Base-by-base conservation (phyloP, 768 basidiomycete genomes). In the Pisolithus microcarpus region DNA sequence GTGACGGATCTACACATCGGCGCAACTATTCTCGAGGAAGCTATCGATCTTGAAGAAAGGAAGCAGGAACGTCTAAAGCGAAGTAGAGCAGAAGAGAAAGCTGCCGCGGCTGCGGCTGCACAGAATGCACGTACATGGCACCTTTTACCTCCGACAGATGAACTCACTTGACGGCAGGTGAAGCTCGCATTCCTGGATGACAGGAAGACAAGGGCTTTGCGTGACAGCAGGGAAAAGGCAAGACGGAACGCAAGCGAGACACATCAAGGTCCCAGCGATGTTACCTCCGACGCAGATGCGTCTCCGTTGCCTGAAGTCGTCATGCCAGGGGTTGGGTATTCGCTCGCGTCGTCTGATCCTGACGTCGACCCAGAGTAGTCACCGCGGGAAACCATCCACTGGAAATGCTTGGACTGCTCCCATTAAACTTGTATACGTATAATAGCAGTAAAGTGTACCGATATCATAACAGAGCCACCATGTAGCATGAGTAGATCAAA, bases 121-220 rank as follows among this genome's bases (percentile, higher is more conserved):
- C 72, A 79, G 53, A 82, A 79, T 70, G 88, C 82, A 48, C 23
- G 59, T 59, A 9, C 23, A 43, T 19, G 34, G 15, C 11, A 34
- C 34, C 7, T 7, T 23, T 11, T 50, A 11, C 18, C 21, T 19
- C 3, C 2, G 8, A 13, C 38, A 45, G 3, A 26, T 26, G 16
- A 43, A 48, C 21, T 48, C 47, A 46, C 48, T 5, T 13, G 30
- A 36, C 16, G 49, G 2, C 55, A 91, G 89, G 81, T 86, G n/a
- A 87, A 82, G 62, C 66, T 89, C 46, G 84, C 84, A 1, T 91
- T 80, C 62, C 74, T 89, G 59, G 90, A 92, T 43, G 90, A 92
- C 61, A 77, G 90, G 46, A 83, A 74, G 60, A 66, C 70, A 1
- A 84, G 81, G 59, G 63, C 68, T 58, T 48, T 76, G 52, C 66